Base-by-base conservation (phyloP, 805 yeast species). In the Yarrowia yakushimensis region DNA sequence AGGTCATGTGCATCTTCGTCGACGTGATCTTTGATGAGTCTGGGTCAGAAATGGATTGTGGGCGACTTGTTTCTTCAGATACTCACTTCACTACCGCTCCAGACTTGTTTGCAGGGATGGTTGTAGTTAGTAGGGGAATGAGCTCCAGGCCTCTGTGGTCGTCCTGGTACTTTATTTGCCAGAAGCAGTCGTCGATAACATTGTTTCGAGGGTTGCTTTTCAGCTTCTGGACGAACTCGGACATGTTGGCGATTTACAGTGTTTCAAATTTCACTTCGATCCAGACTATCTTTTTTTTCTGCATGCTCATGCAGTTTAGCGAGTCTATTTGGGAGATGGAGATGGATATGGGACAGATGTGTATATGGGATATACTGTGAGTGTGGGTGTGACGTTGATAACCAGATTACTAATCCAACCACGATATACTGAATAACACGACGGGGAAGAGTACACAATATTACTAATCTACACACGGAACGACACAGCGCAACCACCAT, bases 1-100 rank as follows among this genome's bases (percentile, higher is more conserved):
- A 76, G 66, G 10, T 70, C 67, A 39, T 64, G 66, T 1, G 70
- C 69, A 12, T 73, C 77, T 30, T 65, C 67, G 4, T 77, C 77
- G 6, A 73, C 65, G 2, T 63, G 55, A n/a, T 64, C 64, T 60
- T 71, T 73, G 27, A 76, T 43, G 27, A 65, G 65, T 25, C 71
- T 69, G 30, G 15, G 28, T 28, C 23, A 33, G 37, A 10, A 28
- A 11, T 31, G 7, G 34, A 13, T 12, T 2, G 17, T 11, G 17
- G 15, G n/a, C 13, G 11, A 22, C 10, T 15, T 25, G 22, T 2
- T 2, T 31, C n/a, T 8, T 39, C n/a, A 22, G 22, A n/a, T n/a
- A 55, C 71, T 41, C 65, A 70, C 70, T 65, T 60, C 13, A 74
- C 64, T 3, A 72, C 68, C 10, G 30, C 28, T 6, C 70, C 62